phyloP scores from a whole-genome alignment of 2,329 filamentous ascomycete genomes.

The Aureobasidium sp. region DNA sequence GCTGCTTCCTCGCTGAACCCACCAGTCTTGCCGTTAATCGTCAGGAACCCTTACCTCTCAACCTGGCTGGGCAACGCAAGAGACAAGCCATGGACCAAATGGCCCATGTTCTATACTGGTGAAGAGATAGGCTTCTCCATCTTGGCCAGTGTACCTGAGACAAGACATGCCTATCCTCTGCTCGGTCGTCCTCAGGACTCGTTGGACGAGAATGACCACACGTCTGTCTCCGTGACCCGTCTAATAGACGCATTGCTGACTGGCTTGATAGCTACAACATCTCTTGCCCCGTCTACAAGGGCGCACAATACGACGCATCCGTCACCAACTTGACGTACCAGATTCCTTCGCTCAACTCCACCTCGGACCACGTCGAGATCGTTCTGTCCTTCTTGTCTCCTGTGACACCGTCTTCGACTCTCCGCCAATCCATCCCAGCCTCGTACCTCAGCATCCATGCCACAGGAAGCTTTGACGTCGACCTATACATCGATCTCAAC shows the following conservation, averaged over 20 bases:
- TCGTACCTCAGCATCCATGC: constrained; percentile 68
- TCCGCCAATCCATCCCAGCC: constrained; percentile 75
- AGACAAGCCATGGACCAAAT: constrained; percentile 69
- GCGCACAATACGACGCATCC: constrained; percentile 61
- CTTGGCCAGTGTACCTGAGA: constrained; percentile 54
- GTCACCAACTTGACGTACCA: constrained; percentile 63
- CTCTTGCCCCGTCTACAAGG: constrained; percentile 52
- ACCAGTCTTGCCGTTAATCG: constrained; percentile 44
- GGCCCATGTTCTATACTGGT: constrained; percentile 82
- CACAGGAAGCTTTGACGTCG: constrained; percentile 52
- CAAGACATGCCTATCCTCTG: constrained; percentile 56
- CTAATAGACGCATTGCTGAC: neutral
- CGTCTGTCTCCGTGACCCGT: constrained; percentile 17
- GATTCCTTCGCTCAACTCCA: constrained; percentile 39
- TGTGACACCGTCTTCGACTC: constrained; percentile 72
- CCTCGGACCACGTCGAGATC: constrained; percentile 44
- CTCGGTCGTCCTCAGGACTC: constrained; percentile 61
- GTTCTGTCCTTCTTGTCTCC: constrained; percentile 65
- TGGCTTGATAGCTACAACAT: constrained; percentile 45
- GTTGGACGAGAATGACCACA: constrained; percentile 39
- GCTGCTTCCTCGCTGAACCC: constrained; percentile 50
- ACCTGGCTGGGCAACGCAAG: constrained; percentile 59
- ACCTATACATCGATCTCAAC: constrained; percentile 43
- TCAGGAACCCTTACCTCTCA: constrained; percentile 46
- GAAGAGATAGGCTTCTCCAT: constrained; percentile 59